Evolutionary conservation across 129 eudicot species (phyloP), one percentile per base, ranked within the genome.

Genomic region (Kitagawia praeruptora): DNA sequence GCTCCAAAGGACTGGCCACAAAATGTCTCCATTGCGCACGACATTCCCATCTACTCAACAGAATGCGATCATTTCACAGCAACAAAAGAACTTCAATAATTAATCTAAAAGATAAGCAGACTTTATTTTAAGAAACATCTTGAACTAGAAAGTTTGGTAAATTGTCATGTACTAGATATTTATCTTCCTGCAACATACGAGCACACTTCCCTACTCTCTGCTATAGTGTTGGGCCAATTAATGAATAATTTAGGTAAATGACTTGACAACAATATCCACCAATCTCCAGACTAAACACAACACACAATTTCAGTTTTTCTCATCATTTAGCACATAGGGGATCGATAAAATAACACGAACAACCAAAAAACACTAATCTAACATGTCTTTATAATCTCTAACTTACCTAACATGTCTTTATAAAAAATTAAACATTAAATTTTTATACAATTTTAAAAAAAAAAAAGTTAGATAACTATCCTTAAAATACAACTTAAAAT

Each of bases 1-100:
- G 96, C 96, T 16, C 96, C 96, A 74, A 80, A 91, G 27, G 96
- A 84, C 72, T 91, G 97, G 4, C 97, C 93, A 80, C 96, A 91
- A 47, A 88, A 91, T 19, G 96, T 91, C 71, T 91, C 96, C 80
- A 91, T 74, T 72, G 98, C 98, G 84, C 97, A 86, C 37, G 96
- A 87, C 98, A 93, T 89, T 23, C 98, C 98, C 91, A 91, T 81
- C 98, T 93, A 49, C 74, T 51, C 37, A 64, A 8, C 48, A 21
- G 42, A 48, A 38, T 9, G 23, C 1, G 9, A 31, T 67, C 73
- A n/a, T 37, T 14, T 48, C 34, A 80, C 44, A 44, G 31, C 45
- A 67, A 64, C 2, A 8, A 28, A 15, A 67, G 19, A 67, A 67
- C 41, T 34, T 31, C 4, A 28, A 28, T 12, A 34, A 67, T 67